Conservation (phyloP, 2,329 filamentous ascomycete genomes). For the Trichophyton benhamiae region DNA sequence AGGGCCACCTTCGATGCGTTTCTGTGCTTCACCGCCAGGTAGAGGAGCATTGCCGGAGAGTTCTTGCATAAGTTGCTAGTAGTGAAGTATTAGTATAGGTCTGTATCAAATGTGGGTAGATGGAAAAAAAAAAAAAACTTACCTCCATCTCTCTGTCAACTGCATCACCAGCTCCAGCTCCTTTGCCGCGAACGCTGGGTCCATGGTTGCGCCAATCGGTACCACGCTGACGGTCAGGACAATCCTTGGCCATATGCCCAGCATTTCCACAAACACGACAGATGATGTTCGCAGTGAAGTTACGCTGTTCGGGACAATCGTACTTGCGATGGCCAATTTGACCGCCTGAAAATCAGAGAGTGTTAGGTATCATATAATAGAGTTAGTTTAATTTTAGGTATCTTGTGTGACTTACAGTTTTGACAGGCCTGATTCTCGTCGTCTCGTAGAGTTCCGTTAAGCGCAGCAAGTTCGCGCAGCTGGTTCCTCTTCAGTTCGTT, state of each 20-base stretch:
- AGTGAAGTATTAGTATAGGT: constrained; percentile 16
- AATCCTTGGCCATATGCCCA: constrained; percentile 96
- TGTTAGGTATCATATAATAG: constrained; percentile 8
- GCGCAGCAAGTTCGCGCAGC: constrained; percentile 87
- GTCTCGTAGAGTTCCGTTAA: constrained; percentile 97
- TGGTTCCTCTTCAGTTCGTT: constrained; percentile 99
- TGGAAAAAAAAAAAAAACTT: constrained; percentile 30
- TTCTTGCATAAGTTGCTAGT: constrained; percentile 91
- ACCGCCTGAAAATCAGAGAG: constrained; percentile 44
- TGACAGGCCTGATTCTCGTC: constrained; percentile 99
- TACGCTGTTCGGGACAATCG: constrained; percentile 93
- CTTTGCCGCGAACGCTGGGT: constrained; percentile 29
- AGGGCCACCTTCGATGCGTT: constrained; percentile 77
- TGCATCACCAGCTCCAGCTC: constrained; percentile 62
- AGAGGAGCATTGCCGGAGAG: constrained; percentile 60
- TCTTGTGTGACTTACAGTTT: constrained; percentile 52
- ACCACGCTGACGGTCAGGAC: constrained; percentile 84
- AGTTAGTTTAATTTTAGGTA: background rate
- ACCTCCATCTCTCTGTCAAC: constrained; percentile 93
- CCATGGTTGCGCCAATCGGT: constrained; percentile 81
- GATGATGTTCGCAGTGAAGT: constrained; percentile 98
- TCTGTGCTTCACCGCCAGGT: constrained; percentile 49
- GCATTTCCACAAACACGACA: constrained; percentile 97
- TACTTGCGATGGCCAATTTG: constrained; percentile 99
- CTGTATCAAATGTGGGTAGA: background rate